Conservation (phyloP, 805 yeast genomes). For the Brettanomyces nanus region DNA sequence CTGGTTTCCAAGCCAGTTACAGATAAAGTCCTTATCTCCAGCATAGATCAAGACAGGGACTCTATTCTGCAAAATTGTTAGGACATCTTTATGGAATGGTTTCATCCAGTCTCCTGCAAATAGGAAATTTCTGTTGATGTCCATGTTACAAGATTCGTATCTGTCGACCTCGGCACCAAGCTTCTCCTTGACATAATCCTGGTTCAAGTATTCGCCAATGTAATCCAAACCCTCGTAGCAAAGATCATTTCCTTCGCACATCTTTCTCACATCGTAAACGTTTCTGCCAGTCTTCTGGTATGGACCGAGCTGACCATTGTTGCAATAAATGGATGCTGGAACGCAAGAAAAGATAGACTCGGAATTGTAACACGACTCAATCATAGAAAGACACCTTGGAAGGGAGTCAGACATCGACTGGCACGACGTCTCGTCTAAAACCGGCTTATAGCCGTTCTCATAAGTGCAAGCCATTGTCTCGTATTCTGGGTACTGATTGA, state of each 20-base stretch:
- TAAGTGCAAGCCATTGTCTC: conserved; percentile 92
- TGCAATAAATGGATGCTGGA: conserved; percentile 57
- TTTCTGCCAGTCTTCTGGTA: conserved; percentile 51
- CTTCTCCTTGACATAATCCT: conserved; percentile 42
- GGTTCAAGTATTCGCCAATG: conserved; percentile 45
- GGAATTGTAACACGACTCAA: conserved; percentile 56
- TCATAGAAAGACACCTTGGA: conserved; percentile 57
- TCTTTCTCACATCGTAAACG: conserved; percentile 54
- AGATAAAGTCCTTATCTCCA: conserved; percentile 90
- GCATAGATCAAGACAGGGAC: conserved; percentile 83
- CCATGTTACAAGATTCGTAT: conserved; percentile 44
- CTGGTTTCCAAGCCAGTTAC: conserved; percentile 88
- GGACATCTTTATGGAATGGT: conserved; percentile 52
- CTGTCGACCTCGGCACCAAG: conserved; percentile 49
- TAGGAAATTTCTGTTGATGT: conserved; percentile 40
- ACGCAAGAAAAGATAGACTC: conserved; percentile 52
- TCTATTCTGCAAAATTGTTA: conserved; percentile 53
- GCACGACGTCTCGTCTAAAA: conserved; percentile 64
- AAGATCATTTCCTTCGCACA: conserved; percentile 41
- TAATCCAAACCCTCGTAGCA: conserved; percentile 46
- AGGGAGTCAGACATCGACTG: conserved; percentile 50
- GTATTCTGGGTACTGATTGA: conserved; percentile 69
- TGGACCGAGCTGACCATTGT: conserved; percentile 53
- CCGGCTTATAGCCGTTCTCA: conserved; percentile 70
- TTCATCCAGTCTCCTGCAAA: conserved; percentile 59